phyloP scores from a whole-genome alignment of 1,139 yeast species.

The Suhomyces coccinellae region DNA sequence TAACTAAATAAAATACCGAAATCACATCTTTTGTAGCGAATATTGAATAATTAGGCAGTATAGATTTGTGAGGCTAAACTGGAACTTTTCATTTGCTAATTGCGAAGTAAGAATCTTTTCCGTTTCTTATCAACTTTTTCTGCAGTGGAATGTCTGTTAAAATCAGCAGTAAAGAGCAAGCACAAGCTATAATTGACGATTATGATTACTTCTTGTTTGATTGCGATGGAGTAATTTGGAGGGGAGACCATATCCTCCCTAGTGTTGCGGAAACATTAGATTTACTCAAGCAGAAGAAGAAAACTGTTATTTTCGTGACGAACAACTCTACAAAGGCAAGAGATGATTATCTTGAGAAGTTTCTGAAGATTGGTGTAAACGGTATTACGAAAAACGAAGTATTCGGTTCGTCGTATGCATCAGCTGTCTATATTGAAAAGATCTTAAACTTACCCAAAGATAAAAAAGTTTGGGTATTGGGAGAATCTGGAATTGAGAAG shows the following conservation, averaged over 20 bases:
- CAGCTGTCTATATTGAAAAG: conserved; percentile 81
- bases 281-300: conserved; percentile 37
- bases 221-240: conserved; percentile 53
- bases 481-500: conserved; percentile 47
- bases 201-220: conserved; percentile 48
- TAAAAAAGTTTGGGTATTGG: conserved; percentile 54
- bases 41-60: too few relatives aligned
- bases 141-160: conserved; percentile 22
- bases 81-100: too few relatives aligned
- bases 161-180: conserved; percentile 24
- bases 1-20: too few relatives aligned
- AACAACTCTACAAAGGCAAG: conserved; percentile 94
- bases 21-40: not conserved
- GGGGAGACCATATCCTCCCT: conserved; percentile 49
- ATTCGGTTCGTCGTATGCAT: conserved; percentile 89
- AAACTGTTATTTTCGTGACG: conserved; percentile 83
- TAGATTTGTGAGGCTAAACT: too few relatives aligned
- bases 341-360: conserved; percentile 70
- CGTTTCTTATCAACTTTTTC: not conserved
- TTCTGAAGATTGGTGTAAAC: conserved; percentile 67
- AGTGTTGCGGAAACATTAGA: conserved; percentile 40
- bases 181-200: conserved; percentile 23
- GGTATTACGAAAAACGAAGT: conserved; percentile 69
- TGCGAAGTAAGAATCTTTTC: not conserved
- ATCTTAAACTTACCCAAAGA: conserved; percentile 69